Evolutionary conservation across 108 stramenopile genomes (phyloP).

Genomic region (Cyclotella atomus): DNA sequence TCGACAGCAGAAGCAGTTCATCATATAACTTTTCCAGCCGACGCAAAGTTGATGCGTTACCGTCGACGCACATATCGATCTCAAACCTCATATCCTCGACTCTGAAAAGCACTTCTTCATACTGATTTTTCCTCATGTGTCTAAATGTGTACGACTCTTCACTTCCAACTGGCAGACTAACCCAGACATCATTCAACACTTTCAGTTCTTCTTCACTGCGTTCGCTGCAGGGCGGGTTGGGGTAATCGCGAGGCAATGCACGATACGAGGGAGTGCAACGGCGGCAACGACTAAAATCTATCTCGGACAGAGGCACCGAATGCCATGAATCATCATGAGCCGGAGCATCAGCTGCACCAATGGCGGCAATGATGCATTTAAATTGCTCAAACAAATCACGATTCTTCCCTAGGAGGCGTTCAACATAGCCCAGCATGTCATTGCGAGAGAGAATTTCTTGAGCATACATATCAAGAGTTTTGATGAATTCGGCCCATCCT

Average conservation of each 20-base stretch:
- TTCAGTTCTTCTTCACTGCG: constrained; percentile 80
- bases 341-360: constrained; percentile 66
- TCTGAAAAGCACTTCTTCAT: constrained; percentile 96
- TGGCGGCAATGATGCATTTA: constrained; percentile 85
- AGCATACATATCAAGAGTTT: constrained; percentile 93
- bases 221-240: constrained; percentile 90
- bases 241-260: constrained; percentile 93
- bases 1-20: constrained; percentile 83
- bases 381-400: constrained; percentile 96
- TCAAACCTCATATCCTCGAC: constrained; percentile 99
- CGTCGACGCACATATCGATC: constrained; percentile 99
- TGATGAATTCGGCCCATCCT: constrained; percentile 96
- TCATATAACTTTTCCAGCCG: constrained; percentile 94
- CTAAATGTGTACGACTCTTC: constrained; percentile 97
- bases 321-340: constrained; percentile 88
- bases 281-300: constrained; percentile 89
- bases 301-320: constrained; percentile 89
- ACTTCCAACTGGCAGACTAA: constrained; percentile 93
- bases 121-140: constrained; percentile 96
- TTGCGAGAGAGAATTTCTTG: constrained; percentile 90
- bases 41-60: constrained; percentile 85
- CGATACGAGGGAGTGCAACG: constrained; percentile 95
- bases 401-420: constrained; percentile 89
- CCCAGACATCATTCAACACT: constrained; percentile 97
- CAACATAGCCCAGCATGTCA: constrained; percentile 93